These are phyloP conservation scores for Colletotrichum tropicicola DNA, from an alignment of 2,329 filamentous ascomycete species.

Conservation along the genomic window DNA sequence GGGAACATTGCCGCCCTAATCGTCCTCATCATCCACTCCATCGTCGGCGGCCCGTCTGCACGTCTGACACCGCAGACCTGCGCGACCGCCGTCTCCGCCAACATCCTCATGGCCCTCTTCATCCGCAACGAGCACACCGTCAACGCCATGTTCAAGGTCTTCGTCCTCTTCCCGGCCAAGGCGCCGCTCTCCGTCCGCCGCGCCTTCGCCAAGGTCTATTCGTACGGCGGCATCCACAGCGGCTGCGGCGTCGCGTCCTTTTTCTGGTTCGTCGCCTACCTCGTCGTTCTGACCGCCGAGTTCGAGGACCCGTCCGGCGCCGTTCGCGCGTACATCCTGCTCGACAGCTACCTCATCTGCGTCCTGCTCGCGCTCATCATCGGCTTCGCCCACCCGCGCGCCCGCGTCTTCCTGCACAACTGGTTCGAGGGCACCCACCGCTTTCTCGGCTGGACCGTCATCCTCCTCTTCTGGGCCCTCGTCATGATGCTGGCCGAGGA, in stretches of 20 bases:
- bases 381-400: slow-evolving; percentile 67
- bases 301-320: slow-evolving; percentile 45
- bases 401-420: slow-evolving; percentile 73
- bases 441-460: slow-evolving; percentile 75
- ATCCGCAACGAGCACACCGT: slow-evolving; percentile 63
- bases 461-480: slow-evolving; percentile 71
- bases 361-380: slow-evolving; percentile 68
- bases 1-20: slow-evolving; percentile 59
- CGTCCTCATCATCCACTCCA: slow-evolving; percentile 40
- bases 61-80: slow-evolving; percentile 25
- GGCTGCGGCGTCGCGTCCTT: slow-evolving; percentile 58
- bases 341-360: slow-evolving; percentile 66
- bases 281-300: slow-evolving; percentile 37
- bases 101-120: slow-evolving; percentile 58
- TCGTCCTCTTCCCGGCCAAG: slow-evolving; percentile 53
- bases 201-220: slow-evolving; percentile 60
- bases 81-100: slow-evolving; percentile 48
- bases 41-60: slow-evolving; percentile 23
- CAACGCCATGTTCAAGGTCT: slow-evolving; percentile 57
- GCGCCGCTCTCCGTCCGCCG: slow-evolving; percentile 58
- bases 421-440: slow-evolving; percentile 77
- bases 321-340: slow-evolving; percentile 42
- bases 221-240: slow-evolving; percentile 61
- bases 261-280: slow-evolving; percentile 58
- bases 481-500: slow-evolving; percentile 61